Conservation (phyloP, 2,329 filamentous ascomycete genomes). For the Aspergillus amoenus region DNA sequence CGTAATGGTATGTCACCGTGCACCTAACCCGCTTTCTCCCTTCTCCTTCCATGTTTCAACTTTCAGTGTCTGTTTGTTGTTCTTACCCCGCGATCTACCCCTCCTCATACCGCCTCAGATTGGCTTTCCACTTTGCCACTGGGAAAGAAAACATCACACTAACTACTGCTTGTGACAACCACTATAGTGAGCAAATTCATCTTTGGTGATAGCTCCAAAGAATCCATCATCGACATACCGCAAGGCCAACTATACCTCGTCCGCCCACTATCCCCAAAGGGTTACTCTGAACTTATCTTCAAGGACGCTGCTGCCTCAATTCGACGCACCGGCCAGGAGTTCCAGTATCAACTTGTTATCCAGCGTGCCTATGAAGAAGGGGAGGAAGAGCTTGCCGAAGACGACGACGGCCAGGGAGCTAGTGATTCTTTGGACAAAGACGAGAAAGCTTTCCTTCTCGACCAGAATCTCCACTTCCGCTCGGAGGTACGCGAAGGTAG, state of each 20-base stretch:
- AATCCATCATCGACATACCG: slow-evolving; percentile 89
- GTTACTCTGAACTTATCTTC: slow-evolving; percentile 98
- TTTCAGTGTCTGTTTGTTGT: neutral
- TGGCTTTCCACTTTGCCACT: neutral
- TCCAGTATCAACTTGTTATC: slow-evolving; percentile 94
- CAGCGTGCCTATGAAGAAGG: slow-evolving; percentile 97
- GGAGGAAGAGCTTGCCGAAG: slow-evolving; percentile 88
- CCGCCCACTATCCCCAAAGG: slow-evolving; percentile 90
- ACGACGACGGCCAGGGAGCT: slow-evolving; percentile 79
- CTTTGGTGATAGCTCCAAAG: slow-evolving; percentile 84
- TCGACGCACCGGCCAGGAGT: slow-evolving; percentile 88
- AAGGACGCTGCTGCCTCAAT: slow-evolving; percentile 93
- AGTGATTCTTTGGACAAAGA: slow-evolving; percentile 84
- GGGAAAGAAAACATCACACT: neutral
- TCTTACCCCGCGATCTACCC: slow-evolving; percentile 22
- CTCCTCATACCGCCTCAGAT: slow-evolving; percentile 10
- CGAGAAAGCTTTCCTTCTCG: slow-evolving; percentile 96
- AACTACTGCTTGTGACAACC: neutral
- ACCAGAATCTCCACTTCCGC: slow-evolving; percentile 84
- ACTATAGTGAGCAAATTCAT: slow-evolving; percentile 83
- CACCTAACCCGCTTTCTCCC: neutral
- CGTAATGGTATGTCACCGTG: slow-evolving; percentile 51
- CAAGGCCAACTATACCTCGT: slow-evolving; percentile 98
- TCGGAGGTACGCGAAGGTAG: slow-evolving; percentile 77
- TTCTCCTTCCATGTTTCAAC: slow-evolving; percentile 3